Base-by-base conservation (phyloP, 1,284 basidiomycete species). In the Malassezia cuniculi region DNA sequence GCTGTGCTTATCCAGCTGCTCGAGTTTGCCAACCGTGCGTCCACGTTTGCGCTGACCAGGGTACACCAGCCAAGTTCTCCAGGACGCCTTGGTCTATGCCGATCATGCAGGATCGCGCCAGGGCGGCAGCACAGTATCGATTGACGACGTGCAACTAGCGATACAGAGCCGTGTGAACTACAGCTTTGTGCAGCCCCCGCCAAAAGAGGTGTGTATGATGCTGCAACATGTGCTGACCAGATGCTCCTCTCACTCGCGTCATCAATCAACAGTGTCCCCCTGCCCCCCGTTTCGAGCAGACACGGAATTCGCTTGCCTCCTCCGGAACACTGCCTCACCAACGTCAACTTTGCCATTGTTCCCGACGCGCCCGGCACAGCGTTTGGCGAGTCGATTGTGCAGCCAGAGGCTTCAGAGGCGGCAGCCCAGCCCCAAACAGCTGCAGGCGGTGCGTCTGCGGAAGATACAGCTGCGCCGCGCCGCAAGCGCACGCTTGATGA, bases 121-220 rank as follows among this genome's bases (percentile, higher is more conserved):
- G 29, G 46, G 54, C 0, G 41, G 48, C 6, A 46, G 39, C 27
- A 50, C 36, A 11, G 33, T 67, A 31, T 83, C 89, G 49, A 78
- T 84, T 71, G 85, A 94, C 43, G 93, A 97, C 69, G 74, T 93
- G 27, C 77, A 81, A 16, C 72, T 97, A 31, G 86, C 89, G 1
- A 82, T 95, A 15, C 86, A 93, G 68, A 81, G 84, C 18, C 76
- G 87, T 38, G 84, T 90, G 11, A 86, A 89, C 34, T 87, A 87
- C 78, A 85, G 87, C 66, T 85, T 90, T 67, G 85, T 82, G 20
- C 84, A 85, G 19, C 76, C 85, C 10, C 81, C 93, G 15, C 86
- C 89, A 0, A 86, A 95, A 70, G 93, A 95, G 76, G 90, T 93
- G 53, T 56, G 75, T 72, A 18, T 39, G 20, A 35, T 18, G 24